Evolutionary conservation across 2,329 filamentous ascomycete species (phyloP).

Genomic region (Sphaerulina populicola): DNA sequence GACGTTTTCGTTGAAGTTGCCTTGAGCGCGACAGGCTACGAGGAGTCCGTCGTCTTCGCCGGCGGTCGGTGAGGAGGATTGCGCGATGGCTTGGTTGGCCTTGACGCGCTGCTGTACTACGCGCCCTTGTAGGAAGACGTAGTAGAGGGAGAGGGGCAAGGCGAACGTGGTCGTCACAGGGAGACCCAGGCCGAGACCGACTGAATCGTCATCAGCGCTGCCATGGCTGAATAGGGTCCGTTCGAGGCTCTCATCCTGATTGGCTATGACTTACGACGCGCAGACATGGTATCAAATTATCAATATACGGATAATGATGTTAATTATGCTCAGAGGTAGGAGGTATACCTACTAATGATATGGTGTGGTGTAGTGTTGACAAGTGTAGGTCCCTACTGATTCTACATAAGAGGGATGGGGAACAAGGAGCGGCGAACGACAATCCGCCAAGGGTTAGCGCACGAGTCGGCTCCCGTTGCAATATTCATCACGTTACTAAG

Average conservation of each 20-base stretch:
- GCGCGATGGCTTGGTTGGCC: slow-evolving; percentile 8
- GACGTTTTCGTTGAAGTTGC: slow-evolving; percentile 18
- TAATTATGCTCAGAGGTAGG: not conserved
- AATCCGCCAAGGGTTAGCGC: not conserved
- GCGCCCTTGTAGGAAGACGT: slow-evolving; percentile 16
- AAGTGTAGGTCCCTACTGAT: too few species aligned
- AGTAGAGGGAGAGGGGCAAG: slow-evolving; percentile 15
- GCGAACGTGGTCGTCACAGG: slow-evolving; percentile 17
- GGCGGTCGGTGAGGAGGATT: not conserved
- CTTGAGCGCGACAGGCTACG: slow-evolving; percentile 12
- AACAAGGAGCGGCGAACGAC: not conserved
- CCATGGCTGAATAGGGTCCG: too few species aligned
- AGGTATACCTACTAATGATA: too few species aligned
- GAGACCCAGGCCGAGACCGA: slow-evolving; percentile 10
- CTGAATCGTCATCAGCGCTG: not conserved
- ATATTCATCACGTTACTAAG: too few species aligned
- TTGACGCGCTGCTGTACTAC: slow-evolving; percentile 12
- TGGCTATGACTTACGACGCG: not conserved
- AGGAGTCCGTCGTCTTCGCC: slow-evolving; percentile 7
- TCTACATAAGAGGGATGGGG: too few species aligned
- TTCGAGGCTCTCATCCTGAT: not conserved
- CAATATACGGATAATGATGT: not conserved
- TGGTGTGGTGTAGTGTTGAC: not conserved
- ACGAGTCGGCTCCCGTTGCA: not conserved
- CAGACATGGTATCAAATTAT: not conserved